Percentiles rank a stretch among this genome's conserved stretches.
phyloP scores from a whole-genome alignment of 441 rosid species.

The Erodium moschatum region DNA sequence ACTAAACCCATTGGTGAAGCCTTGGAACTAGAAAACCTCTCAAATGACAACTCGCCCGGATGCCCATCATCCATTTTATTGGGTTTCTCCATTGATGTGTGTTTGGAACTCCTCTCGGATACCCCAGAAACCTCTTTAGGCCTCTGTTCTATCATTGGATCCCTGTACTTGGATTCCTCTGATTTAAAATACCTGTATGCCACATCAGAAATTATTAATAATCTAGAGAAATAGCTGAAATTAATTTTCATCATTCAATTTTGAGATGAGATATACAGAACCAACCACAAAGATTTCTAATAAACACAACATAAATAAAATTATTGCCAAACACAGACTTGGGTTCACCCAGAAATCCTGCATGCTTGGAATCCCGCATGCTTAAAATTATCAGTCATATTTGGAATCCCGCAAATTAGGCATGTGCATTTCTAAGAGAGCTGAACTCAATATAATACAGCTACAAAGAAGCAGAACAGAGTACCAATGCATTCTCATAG shows the following conservation, averaged over 20 bases:
- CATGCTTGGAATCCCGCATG: background rate
- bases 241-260: background rate
- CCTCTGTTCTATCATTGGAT: conserved; percentile 39
- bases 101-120: conserved; percentile 51
- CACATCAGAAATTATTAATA: too few species aligned
- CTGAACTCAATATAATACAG: too few species aligned
- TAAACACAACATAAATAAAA: background rate
- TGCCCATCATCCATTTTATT: conserved; percentile 56
- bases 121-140: conserved; percentile 44
- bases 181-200: conserved; percentile 41
- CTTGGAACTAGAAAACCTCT: conserved; percentile 66
- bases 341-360: background rate
- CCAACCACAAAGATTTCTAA: background rate
- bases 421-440: too few species aligned
- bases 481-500: too few species aligned
- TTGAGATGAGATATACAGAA: background rate
- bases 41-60: conserved; percentile 49
- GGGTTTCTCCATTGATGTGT: conserved; percentile 50
- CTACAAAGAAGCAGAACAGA: too few species aligned
- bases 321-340: background rate
- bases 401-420: too few species aligned
- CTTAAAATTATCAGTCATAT: background rate
- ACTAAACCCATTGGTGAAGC: conserved; percentile 59
- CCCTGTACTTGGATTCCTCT: conserved; percentile 46
- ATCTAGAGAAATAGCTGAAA: background rate